Evolutionary conservation across 2,329 filamentous ascomycete species (phyloP).

Genomic region (Coniella lustricola): DNA sequence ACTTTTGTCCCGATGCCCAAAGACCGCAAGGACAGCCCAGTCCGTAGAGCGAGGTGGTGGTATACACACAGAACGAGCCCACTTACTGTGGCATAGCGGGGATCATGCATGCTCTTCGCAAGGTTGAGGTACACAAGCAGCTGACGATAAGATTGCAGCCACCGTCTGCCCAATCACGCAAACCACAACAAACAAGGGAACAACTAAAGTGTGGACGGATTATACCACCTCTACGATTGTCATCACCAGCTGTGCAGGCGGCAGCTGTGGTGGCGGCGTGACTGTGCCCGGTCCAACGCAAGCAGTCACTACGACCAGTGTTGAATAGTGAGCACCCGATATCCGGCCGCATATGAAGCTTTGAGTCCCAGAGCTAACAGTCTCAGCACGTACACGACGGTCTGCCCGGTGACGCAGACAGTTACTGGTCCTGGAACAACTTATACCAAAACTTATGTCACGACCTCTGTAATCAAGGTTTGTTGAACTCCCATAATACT

Average conservation of each 20-base stretch:
- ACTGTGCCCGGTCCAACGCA: constrained; percentile 30
- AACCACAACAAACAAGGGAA: constrained; percentile 32
- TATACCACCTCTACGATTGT: constrained; percentile 37
- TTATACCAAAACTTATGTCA: constrained; percentile 34
- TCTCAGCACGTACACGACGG: constrained; percentile 30
- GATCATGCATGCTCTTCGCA: neutral
- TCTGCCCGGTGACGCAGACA: constrained; percentile 29
- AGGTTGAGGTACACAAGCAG: neutral
- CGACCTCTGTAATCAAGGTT: constrained; percentile 34
- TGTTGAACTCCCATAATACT: constrained; percentile 16
- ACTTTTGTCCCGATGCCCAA: neutral
- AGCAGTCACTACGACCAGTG: constrained; percentile 25
- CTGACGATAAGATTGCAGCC: constrained; percentile 30
- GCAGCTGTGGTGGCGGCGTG: constrained; percentile 30
- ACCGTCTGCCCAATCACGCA: constrained; percentile 40
- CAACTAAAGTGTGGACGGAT: constrained; percentile 35
- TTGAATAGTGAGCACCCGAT: constrained; percentile 17
- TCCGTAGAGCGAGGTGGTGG: no score
- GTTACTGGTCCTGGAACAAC: constrained; percentile 30
- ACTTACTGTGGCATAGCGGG: no score
- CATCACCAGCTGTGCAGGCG: constrained; percentile 30
- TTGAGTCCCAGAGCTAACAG: neutral
- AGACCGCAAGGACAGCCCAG: no score
- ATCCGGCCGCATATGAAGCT: no score
- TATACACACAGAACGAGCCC: no score